Evolutionary conservation across 2,329 filamentous ascomycete species (phyloP).

Genomic region (Orbilia quercus): DNA sequence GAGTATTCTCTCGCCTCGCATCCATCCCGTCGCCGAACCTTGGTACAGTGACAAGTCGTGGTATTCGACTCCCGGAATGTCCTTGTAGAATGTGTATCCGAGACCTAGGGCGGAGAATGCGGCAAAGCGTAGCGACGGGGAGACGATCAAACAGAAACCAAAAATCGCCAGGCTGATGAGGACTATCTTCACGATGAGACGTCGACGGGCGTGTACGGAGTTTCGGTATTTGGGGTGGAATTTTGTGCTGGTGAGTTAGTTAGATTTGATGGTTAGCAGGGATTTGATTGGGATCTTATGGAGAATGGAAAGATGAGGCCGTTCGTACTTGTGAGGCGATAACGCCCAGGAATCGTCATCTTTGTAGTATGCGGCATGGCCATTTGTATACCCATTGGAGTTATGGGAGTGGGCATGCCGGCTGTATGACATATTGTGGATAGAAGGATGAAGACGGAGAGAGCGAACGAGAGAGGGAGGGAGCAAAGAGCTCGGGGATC

Average conservation of each 20-base stretch:
- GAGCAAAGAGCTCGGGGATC: constrained; percentile 16
- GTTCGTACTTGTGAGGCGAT: constrained; percentile 51
- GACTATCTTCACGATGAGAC: constrained; percentile 38
- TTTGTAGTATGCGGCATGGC: constrained; percentile 41
- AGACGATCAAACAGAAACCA: constrained; percentile 44
- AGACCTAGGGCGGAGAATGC: constrained; percentile 46
- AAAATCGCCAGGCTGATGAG: constrained; percentile 19
- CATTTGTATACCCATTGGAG: constrained; percentile 45
- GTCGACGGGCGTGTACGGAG: constrained; percentile 38
- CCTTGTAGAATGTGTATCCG: constrained; percentile 60
- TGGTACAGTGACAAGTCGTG: constrained; percentile 94
- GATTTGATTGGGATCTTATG: neutral
- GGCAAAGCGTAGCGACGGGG: constrained; percentile 34
- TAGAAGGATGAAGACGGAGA: constrained; percentile 2
- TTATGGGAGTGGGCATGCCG: constrained; percentile 48
- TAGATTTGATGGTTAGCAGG: constrained; percentile 28
- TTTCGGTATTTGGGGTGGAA: constrained; percentile 50
- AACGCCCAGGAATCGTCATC: constrained; percentile 45
- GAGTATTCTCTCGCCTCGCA: constrained; percentile 92
- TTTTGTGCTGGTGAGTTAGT: constrained; percentile 26
- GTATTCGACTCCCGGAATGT: constrained; percentile 87
- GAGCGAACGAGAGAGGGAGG: neutral
- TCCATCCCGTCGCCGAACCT: constrained; percentile 92
- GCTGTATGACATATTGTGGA: constrained; percentile 53
- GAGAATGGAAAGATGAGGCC: constrained; percentile 12